Base-by-base conservation (phyloP, 1,284 basidiomycete species). In the Malassezia arunalokei region DNA sequence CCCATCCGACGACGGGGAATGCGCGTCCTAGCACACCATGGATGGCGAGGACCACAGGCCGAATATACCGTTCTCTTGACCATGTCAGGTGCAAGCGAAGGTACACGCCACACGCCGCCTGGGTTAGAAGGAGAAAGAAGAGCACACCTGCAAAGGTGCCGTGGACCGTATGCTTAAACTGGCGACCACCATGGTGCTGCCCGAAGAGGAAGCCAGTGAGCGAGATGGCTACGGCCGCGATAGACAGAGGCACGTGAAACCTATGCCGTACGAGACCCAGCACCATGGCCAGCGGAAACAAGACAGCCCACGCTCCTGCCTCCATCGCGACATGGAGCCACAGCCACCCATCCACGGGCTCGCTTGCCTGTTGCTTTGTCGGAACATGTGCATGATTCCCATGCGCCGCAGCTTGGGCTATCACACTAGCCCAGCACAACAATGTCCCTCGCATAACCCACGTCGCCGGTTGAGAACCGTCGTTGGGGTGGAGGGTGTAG, bases 51-150 rank as follows among this genome's bases (percentile, higher is more conserved):
- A 84, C 80, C 64, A 79, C 84, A 0, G 85, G 85, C 24, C 90
- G 79, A 8, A 90, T 66, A 1, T 80, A 80, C 57, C 78, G 77
- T 74, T 95, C 87, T 3, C 52, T 55, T n/a, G 47, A 39, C 66
- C 66, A 68, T 58, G 90, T 79, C 17, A 95, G 82, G 73, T 96
- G 92, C 4, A 92, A 76, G 75, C 92, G 95, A 58, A 96, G 82
- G 74, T 94, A 96, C 54, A 90, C 79, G 6, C 91, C 91, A 46
- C 87, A 77, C 14, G 71, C 67, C 7, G 85, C 77, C 75, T 95
- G 91, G 1, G 58, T 58, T 3, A 52, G 49, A 9, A 73, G 56
- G 37, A 64, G 59, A 43, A 65, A 56, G 40, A 73, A 56, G 29
- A 73, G 43, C 1, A 70, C 24, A 7, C 51, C 60, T 3, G 67